These are phyloP conservation scores for Sextonia rubra DNA, from an alignment of 164 flowering plant genomes.

Conservation along the genomic window DNA sequence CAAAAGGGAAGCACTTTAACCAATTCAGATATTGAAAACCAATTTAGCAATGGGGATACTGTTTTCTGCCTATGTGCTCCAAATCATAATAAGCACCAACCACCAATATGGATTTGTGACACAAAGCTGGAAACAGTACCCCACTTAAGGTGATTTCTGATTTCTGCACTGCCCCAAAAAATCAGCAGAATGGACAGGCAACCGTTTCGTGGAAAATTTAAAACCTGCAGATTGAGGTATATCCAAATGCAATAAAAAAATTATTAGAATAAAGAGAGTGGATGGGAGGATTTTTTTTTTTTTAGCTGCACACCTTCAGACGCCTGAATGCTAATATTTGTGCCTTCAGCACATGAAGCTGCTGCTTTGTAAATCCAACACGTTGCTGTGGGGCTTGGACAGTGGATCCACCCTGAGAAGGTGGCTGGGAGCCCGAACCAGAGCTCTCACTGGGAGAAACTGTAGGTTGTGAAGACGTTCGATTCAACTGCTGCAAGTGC, in stretches of 20 bases:
- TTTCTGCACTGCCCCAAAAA: background rate
- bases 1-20: too few relatives aligned
- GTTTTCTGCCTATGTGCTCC: background rate
- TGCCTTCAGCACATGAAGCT: slow-evolving; percentile 95
- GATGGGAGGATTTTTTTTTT: background rate
- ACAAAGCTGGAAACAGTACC: background rate
- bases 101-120: too few relatives aligned
- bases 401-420: slow-evolving; percentile 43
- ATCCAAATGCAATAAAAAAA: background rate
- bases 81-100: too few relatives aligned
- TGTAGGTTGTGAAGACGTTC: slow-evolving; percentile 44
- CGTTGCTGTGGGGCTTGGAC: slow-evolving; percentile 42
- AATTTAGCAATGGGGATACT: too few relatives aligned
- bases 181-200: background rate
- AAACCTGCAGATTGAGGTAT: background rate
- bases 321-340: slow-evolving; percentile 96
- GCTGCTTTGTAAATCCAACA: slow-evolving; percentile 85
- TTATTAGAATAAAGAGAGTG: background rate
- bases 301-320: slow-evolving; percentile 56
- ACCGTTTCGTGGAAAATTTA: background rate
- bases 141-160: background rate
- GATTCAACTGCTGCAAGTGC: slow-evolving; percentile 47
- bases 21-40: too few relatives aligned
- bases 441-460: slow-evolving; percentile 40
- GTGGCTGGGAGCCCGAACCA: slow-evolving; percentile 24